Evolutionary conservation across 768 basidiomycete species (phyloP).

Genomic region (Pisolithus microcarpus): DNA sequence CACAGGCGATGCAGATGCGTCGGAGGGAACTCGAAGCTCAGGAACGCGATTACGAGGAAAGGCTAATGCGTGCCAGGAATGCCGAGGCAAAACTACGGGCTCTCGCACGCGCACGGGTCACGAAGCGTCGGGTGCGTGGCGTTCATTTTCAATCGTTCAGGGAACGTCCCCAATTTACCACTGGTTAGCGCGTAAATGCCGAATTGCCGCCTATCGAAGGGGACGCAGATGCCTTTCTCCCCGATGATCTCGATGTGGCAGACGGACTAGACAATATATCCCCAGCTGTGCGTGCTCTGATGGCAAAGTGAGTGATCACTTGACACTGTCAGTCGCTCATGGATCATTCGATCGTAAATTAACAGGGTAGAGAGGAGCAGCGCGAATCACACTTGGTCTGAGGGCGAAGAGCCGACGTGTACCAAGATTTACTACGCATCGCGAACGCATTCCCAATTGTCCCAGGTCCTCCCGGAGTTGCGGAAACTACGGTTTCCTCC

Average conservation of each 20-base stretch:
- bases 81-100: constrained; percentile 51
- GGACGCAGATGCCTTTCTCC: constrained; percentile 68
- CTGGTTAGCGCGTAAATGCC: constrained; percentile 18
- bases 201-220: constrained; percentile 24
- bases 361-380: constrained; percentile 11
- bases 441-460: constrained; percentile 90
- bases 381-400: constrained; percentile 7
- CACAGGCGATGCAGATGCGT: constrained; percentile 62
- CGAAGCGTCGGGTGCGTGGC: constrained; percentile 51
- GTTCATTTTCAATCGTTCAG: not conserved
- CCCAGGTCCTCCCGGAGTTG: constrained; percentile 85
- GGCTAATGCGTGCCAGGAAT: constrained; percentile 52
- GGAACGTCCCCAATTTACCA: constrained; percentile 3
- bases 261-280: constrained; percentile 54
- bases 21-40: constrained; percentile 60
- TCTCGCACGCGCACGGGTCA: constrained; percentile 47
- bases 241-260: constrained; percentile 37
- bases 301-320: constrained; percentile 55
- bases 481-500: constrained; percentile 55
- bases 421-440: constrained; percentile 92
- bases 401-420: constrained; percentile 47
- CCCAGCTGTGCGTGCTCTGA: constrained; percentile 68
- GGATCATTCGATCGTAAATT: not conserved
- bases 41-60: constrained; percentile 57
- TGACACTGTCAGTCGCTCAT: not conserved